Base-by-base conservation (phyloP, 179 eudicot species). In the Actinidia arguta region DNA sequence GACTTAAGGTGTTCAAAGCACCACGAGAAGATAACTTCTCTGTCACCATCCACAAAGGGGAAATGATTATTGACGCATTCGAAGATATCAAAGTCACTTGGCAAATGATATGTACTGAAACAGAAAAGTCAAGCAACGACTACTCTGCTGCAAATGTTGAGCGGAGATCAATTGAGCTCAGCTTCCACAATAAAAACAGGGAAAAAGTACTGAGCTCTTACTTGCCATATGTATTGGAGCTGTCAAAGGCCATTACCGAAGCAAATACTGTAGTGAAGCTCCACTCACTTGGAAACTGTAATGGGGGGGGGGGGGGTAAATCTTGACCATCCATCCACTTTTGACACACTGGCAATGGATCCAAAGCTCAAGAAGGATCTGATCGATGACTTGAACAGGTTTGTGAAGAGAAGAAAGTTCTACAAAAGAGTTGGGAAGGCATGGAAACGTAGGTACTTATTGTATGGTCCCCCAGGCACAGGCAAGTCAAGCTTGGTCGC, bases 301-400 rank as follows among this genome's bases (percentile, higher is more conserved):
- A 48, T 8, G 56, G 63, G 27, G 20, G 27, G 62, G 71, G 31
- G 59, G 17, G 59, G 77, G 7, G 62, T 83, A 6, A 87, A 61
- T 13, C 84, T 90, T 5, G 85, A 88, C 83, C 92, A 90, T 78
- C 92, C 90, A 5, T 80, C 92, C 36, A 87, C 87, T 3, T 90
- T 90, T 50, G 86, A 87, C 5, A 90, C 91, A 1, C 0, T 90
- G 69, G 92, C 91, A 3, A 85, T 90, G 87, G 90, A 90, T n/a
- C 50, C 80, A 4, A 83, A 62, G 54, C 58, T 78, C 25, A 90
- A 90, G 64, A 18, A 62, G 47, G 73, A 76, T 67, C 59, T 87
- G 4, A 44, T 85, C 0, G 86, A 78, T 1, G 90, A 89, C 78
- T 70, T 84, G 27, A 83, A 82, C 11, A 88, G 87, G 80, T 88